These are phyloP conservation scores for Yarrowia yakushimensis DNA, from an alignment of 805 yeast species.

Conservation along the genomic window DNA sequence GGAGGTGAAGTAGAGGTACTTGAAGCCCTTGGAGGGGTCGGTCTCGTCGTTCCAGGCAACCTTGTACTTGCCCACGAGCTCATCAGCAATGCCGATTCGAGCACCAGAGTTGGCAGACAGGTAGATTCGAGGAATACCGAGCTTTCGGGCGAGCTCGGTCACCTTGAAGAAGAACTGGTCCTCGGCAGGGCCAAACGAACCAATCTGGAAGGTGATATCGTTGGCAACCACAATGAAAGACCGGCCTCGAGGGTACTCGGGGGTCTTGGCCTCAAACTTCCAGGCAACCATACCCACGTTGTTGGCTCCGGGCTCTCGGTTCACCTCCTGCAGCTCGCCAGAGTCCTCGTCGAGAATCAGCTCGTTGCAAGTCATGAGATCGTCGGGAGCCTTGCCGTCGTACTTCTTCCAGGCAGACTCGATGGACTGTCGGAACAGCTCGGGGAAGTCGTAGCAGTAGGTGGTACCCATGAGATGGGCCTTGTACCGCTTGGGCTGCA, in stretches of 20 bases:
- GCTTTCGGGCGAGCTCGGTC: slow-evolving; percentile 83
- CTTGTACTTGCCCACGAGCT: slow-evolving; percentile 79
- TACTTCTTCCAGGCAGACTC: slow-evolving; percentile 75
- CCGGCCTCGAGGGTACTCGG: slow-evolving; percentile 96
- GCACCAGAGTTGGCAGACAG: slow-evolving; percentile 99
- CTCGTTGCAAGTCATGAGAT: slow-evolving; percentile 74
- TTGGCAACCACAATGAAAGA: slow-evolving; percentile 89
- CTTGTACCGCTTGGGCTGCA: slow-evolving; percentile 97
- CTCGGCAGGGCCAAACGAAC: slow-evolving; percentile 97
- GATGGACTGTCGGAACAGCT: slow-evolving; percentile 90
- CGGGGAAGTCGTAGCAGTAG: slow-evolving; percentile 98
- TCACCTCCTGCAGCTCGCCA: slow-evolving; percentile 74
- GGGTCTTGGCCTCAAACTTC: slow-evolving; percentile 84
- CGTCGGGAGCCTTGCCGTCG: slow-evolving; percentile 53
- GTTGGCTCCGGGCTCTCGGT: slow-evolving; percentile 95
- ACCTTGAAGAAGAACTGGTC: slow-evolving; percentile 88
- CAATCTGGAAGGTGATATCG: slow-evolving; percentile 96
- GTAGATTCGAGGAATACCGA: slow-evolving; percentile 93
- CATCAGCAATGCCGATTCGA: slow-evolving; percentile 97
- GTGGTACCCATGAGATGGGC: slow-evolving; percentile 99
- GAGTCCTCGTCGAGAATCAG: slow-evolving; percentile 80
- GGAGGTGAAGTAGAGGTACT: slow-evolving; percentile 75
- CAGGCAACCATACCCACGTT: slow-evolving; percentile 97
- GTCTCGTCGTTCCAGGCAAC: slow-evolving; percentile 87
- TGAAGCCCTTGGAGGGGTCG: slow-evolving; percentile 81